Base-by-base conservation (phyloP, 1,284 basidiomycete species). In the Ceraceosorus guamensis region DNA sequence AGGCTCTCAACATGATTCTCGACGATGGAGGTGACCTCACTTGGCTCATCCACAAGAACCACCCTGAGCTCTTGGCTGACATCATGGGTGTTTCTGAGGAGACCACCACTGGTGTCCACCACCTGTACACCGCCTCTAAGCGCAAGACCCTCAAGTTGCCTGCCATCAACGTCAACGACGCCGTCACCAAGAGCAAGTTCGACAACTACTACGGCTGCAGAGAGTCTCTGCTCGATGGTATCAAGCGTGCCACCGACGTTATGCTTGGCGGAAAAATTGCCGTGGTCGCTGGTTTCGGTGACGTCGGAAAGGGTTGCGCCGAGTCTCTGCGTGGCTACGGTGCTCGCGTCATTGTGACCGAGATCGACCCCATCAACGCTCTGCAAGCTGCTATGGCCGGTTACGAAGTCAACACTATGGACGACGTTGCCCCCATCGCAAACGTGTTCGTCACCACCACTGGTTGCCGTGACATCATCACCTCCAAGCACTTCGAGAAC, bases 211-310 rank as follows among this genome's bases (percentile, higher is more conserved):
- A 69, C 63, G 65, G 66, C 41, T 99, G 93, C 82, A 89, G 95
- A 76, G 95, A 99, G 81, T 99, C 93, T 52, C 88, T 99, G 68
- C 95, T 99, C 68, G 93, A 99, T 78, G 93, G 93, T 77, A 97
- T 99, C 83, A 99, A 99, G 85, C 91, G 93, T 78, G 93, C 93
- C 62, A 99, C 93, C 71, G 93, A 99, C 79, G 91, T 99, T 78
- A 99, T 99, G 93, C 86, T 98, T 77, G 95, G 95, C 73, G 93
- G 93, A 61, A 99, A 99, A 82, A 90, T 97, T 68, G 92, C 92
- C 60, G 89, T 98, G 66, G 93, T 99, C 71, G 93, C 93, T 71
- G 93, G 93, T 63, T 99, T 88, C 79, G 93, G 93, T 82, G 93
- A 99, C 76, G 93, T 99, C 73, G 93, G 93, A 71, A 99, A 99